Evolutionary conservation across 2,329 filamentous ascomycete genomes (phyloP), one percentile per base, ranked within the genome.

Genomic region (Blastomyces emzantsi): DNA sequence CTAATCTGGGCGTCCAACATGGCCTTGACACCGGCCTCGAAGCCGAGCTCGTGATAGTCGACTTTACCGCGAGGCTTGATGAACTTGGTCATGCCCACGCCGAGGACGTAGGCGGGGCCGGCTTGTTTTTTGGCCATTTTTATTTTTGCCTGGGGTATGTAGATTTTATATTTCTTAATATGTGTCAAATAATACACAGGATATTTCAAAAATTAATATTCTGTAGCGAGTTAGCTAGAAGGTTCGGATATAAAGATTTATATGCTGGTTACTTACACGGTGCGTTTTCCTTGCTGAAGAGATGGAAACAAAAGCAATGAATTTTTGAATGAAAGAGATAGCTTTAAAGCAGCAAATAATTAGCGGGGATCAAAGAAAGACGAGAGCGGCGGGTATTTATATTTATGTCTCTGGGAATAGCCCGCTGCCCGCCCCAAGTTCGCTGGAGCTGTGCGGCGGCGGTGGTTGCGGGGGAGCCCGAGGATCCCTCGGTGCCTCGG

Each of bases 51-150:
- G 8, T 91, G 91, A 79, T 97, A 97, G 80, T 96, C 92, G 68
- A 96, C 90, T 75, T 93, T 93, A 74, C 91, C 90, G 63, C 92
- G 86, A 52, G 92, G 92, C 82, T 97, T 97, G 85, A 97, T 93
- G 84, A 97, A 97, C 79, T 96, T 96, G 79, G 93, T 97, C 90
- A 97, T 94, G 80, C 93, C 93, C 70, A 97, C 94, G 81, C 93
- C 93, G 66, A 97, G 86, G 74, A 97, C 90, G 82, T 97, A 97
- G 82, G 83, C 82, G 70, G 83, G 82, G 67, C 80, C 78, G 63
- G 74, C 73, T 72, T 75, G 69, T 69, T 82, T 82, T 69, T 80
- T 79, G 67, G 76, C 78, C 82, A 84, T 84, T 66, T 66, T 80
- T 72, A 56, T 56, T 81, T 81, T 65, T 65, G 82, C n/a, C 2